Conservation (phyloP, 306 rosid species). For the Nissolia schottii region DNA sequence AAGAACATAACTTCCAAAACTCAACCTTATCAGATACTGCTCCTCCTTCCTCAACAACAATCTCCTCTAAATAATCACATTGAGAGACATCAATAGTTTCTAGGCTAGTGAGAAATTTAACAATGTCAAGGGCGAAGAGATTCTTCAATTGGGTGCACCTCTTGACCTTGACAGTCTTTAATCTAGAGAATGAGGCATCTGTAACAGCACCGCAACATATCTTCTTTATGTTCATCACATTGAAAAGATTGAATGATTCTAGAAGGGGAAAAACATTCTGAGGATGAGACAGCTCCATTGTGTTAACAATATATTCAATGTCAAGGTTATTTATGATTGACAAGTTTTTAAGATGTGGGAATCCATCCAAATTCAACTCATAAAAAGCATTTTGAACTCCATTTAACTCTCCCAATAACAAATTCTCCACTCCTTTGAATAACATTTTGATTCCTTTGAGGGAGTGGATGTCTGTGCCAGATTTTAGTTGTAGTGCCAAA, state of each 20-base stretch:
- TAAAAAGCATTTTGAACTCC: neutral
- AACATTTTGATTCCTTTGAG: slow-evolving; percentile 19
- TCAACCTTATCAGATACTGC: neutral
- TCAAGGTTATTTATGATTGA: neutral
- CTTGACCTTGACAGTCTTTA: slow-evolving; percentile 7
- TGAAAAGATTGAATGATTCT: slow-evolving; percentile 16
- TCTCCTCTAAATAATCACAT: neutral
- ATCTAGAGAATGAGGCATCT: neutral
- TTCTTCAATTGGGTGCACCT: neutral
- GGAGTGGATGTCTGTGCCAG: neutral
- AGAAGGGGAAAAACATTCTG: neutral
- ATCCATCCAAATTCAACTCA: slow-evolving; percentile 3
- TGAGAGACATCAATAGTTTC: slow-evolving; percentile 19
- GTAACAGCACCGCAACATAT: slow-evolving; percentile 3
- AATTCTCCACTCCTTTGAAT: slow-evolving; percentile 19
- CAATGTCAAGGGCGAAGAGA: slow-evolving; percentile 9
- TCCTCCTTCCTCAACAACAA: neutral
- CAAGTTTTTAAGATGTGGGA: slow-evolving; percentile 24
- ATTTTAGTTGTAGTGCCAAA: slow-evolving; percentile 15
- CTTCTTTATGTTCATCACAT: neutral
- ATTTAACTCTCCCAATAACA: slow-evolving; percentile 25
- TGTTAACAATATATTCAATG: neutral
- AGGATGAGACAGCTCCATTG: neutral
- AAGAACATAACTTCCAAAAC: neutral
- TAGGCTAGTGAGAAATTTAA: neutral